Evolutionary conservation across 163 green algal species (phyloP).

Genomic region (Scenedesmus sp.): DNA sequence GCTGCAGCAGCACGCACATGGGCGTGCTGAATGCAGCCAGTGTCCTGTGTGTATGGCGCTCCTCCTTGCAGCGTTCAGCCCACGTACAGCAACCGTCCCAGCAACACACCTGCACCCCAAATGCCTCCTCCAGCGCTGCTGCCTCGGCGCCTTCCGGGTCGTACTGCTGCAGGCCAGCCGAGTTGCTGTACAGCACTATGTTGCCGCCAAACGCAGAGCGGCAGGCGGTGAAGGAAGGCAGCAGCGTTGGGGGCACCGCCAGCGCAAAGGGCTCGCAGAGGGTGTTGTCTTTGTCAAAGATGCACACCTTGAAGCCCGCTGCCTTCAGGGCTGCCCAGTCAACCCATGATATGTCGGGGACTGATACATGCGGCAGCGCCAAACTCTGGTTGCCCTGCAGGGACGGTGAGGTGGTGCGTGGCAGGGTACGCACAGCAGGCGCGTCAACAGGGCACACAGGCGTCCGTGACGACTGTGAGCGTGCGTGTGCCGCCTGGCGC

Average conservation of each 20-base stretch:
- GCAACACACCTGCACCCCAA: slow-evolving; percentile 28
- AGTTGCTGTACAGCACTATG: slow-evolving; percentile 79
- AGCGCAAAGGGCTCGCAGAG: slow-evolving; percentile 75
- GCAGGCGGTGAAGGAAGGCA: slow-evolving; percentile 49
- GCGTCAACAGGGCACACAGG: too few relatives aligned
- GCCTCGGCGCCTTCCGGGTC: slow-evolving; percentile 82
- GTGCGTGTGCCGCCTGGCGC: neutral
- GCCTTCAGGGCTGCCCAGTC: slow-evolving; percentile 78
- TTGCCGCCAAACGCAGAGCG: slow-evolving; percentile 73
- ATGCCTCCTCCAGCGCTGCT: slow-evolving; percentile 72
- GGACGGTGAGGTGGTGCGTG: neutral
- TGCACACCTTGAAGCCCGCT: slow-evolving; percentile 68
- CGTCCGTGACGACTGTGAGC: too few relatives aligned
- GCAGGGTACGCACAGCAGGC: neutral
- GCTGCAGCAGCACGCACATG: too few relatives aligned
- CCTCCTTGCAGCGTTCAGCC: neutral
- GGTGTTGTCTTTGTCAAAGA: slow-evolving; percentile 91
- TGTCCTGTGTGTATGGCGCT: too few relatives aligned
- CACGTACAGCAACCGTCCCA: neutral
- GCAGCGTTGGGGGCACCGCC: slow-evolving; percentile 55
- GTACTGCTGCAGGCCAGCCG: slow-evolving; percentile 79
- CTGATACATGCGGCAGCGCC: slow-evolving; percentile 81
- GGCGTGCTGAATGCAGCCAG: too few relatives aligned
- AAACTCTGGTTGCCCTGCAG: slow-evolving; percentile 69
- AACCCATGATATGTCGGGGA: slow-evolving; percentile 76